These are phyloP conservation scores for Eucalyptus sp. DNA, from an alignment of 345 rosid species.

Conservation along the genomic window DNA sequence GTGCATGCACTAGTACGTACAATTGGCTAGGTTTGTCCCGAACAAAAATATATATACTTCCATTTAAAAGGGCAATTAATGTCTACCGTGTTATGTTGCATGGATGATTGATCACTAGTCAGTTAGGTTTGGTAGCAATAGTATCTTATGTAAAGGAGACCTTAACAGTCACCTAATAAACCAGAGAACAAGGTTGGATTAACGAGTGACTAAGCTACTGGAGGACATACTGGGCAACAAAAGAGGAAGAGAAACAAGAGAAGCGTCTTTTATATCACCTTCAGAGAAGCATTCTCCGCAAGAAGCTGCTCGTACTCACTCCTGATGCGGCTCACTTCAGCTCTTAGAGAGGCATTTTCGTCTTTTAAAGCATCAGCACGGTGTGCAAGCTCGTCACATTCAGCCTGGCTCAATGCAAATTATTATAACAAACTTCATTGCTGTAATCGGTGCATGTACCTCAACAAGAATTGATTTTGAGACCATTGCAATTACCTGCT, in stretches of 20 bases:
- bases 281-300: conserved; percentile 64
- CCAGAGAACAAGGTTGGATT: background rate
- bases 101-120: background rate
- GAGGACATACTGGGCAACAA: background rate
- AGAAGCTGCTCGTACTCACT: conserved; percentile 71
- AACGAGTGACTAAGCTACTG: background rate
- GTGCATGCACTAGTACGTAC: background rate
- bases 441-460: background rate
- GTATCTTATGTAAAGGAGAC: background rate
- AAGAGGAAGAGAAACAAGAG: background rate
- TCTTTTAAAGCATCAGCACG: conserved; percentile 74
- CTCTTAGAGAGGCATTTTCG: conserved; percentile 74
- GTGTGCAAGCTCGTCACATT: conserved; percentile 93
- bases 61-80: background rate
- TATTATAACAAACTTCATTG: background rate
- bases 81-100: background rate
- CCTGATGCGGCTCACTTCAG: conserved; percentile 70
- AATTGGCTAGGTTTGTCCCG: background rate
- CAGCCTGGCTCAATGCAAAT: conserved; percentile 56
- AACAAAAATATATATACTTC: background rate
- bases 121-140: background rate
- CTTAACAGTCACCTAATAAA: background rate
- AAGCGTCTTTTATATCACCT: conserved; percentile 26
- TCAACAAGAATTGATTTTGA: background rate
- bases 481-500: conserved; percentile 49